Percentiles rank a stretch among this genome's conserved stretches.
Evolutionary conservation across 176 grass and related monocot species (phyloP).

Genomic region (Pharus latifolius): DNA sequence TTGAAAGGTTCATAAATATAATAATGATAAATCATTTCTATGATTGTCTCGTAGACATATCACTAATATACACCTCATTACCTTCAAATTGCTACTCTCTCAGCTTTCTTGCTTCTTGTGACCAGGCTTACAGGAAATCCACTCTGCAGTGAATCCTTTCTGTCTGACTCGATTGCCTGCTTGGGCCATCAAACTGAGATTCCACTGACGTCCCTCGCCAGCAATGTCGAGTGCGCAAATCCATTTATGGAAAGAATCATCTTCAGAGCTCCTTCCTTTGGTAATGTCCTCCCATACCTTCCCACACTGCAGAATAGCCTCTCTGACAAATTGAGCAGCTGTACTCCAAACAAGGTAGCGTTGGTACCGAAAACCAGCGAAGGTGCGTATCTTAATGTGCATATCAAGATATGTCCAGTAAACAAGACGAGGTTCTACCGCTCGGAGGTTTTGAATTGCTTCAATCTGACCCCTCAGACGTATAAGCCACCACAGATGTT

Average conservation of each 20-base stretch:
- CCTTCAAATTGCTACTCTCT: neutral
- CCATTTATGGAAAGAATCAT: slow-evolving; percentile 48
- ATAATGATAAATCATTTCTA: no score
- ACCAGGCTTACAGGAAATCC: slow-evolving; percentile 56
- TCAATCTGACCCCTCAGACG: slow-evolving; percentile 37
- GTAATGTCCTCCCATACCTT: neutral
- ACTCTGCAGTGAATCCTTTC: slow-evolving; percentile 25
- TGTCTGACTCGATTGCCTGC: slow-evolving; percentile 32
- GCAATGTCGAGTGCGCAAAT: slow-evolving; percentile 19
- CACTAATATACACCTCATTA: neutral
- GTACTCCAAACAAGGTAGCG: neutral
- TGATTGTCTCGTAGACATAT: no score
- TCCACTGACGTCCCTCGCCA: neutral
- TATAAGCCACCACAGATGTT: slow-evolving; percentile 21
- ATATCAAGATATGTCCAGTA: slow-evolving; percentile 35
- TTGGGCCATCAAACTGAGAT: neutral
- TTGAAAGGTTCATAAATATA: no score
- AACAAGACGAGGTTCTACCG: slow-evolving; percentile 33
- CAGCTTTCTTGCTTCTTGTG: neutral
- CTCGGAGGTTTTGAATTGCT: slow-evolving; percentile 34
- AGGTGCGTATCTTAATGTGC: slow-evolving; percentile 18
- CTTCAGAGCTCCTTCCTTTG: slow-evolving; percentile 61
- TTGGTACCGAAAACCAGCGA: neutral
- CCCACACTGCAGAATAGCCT: neutral
- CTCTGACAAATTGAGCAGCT: neutral